A percentile compares a stretch with the other conserved stretches of the same genome.
These are phyloP conservation scores for Ceratocystis alfenasii DNA, from an alignment of 2,329 filamentous ascomycete species.

Conservation along the genomic window DNA sequence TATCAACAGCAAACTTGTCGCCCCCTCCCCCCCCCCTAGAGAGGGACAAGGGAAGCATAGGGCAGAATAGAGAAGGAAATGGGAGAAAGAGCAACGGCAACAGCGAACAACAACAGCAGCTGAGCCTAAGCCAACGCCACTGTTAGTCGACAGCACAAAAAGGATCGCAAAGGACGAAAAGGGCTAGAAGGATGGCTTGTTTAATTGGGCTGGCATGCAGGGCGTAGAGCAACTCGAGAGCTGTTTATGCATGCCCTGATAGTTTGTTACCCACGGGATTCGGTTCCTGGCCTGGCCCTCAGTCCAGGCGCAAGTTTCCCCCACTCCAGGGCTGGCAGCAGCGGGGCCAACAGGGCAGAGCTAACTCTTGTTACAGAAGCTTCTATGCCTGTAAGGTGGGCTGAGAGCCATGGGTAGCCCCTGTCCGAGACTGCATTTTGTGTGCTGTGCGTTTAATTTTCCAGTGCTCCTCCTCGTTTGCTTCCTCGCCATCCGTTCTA, in stretches of 20 bases:
- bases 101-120: neutral
- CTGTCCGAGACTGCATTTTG: neutral
- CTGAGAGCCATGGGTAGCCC: neutral
- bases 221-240: slow-evolving; percentile 4
- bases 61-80: neutral
- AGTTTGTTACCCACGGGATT: slow-evolving; percentile 5
- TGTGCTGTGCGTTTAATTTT: neutral
- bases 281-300: neutral
- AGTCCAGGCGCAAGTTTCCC: neutral
- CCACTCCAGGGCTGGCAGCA: neutral
- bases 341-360: neutral
- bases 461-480: neutral
- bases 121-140: neutral
- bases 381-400: neutral
- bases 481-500: neutral
- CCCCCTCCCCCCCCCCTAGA: neutral
- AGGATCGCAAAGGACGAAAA: slow-evolving; percentile 1
- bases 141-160: neutral
- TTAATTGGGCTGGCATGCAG: slow-evolving; percentile 11
- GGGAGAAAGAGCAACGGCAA: neutral
- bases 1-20: neutral
- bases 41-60: neutral
- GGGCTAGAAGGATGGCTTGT: neutral
- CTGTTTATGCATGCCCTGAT: slow-evolving; percentile 7
- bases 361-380: neutral